These are phyloP conservation scores for Colletotrichum salicis DNA, from an alignment of 2,329 filamentous ascomycete species.

Conservation along the genomic window DNA sequence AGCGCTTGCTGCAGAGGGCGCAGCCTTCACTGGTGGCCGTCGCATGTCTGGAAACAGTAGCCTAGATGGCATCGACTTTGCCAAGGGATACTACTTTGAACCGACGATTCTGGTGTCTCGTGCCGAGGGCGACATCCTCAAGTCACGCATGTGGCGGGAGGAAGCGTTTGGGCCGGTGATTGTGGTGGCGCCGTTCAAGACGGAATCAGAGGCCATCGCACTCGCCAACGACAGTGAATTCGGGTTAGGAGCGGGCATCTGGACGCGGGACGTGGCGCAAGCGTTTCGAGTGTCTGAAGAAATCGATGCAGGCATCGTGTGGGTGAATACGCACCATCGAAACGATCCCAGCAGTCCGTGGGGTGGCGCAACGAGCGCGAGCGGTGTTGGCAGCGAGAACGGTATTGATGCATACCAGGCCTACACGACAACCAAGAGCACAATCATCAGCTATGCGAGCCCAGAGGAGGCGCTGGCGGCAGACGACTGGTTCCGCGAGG, in stretches of 20 bases:
- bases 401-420: slow-evolving; percentile 71
- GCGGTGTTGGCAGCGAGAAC: slow-evolving; percentile 79
- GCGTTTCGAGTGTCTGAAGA: slow-evolving; percentile 78
- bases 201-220: slow-evolving; percentile 75
- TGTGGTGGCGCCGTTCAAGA: slow-evolving; percentile 79
- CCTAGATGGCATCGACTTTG: slow-evolving; percentile 63
- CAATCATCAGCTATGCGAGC: slow-evolving; percentile 75
- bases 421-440: slow-evolving; percentile 72
- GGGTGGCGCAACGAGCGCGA: slow-evolving; percentile 71
- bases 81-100: slow-evolving; percentile 78
- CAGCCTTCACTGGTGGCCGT: slow-evolving; percentile 56
- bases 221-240: slow-evolving; percentile 80
- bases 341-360: slow-evolving; percentile 79
- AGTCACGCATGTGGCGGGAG: slow-evolving; percentile 80
- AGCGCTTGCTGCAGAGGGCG: slow-evolving; percentile 65
- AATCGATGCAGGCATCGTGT: slow-evolving; percentile 72
- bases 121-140: slow-evolving; percentile 67
- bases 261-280: slow-evolving; percentile 79
- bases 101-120: slow-evolving; percentile 76
- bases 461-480: slow-evolving; percentile 59
- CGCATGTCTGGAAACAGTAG: slow-evolving; percentile 58
- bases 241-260: slow-evolving; percentile 80
- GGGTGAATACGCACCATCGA: slow-evolving; percentile 73
- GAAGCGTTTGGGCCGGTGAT: slow-evolving; percentile 88
- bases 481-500: slow-evolving; percentile 77